phyloP scores from a whole-genome alignment of 345 rosid genomes.

The Eucalyptus lansdowneana region DNA sequence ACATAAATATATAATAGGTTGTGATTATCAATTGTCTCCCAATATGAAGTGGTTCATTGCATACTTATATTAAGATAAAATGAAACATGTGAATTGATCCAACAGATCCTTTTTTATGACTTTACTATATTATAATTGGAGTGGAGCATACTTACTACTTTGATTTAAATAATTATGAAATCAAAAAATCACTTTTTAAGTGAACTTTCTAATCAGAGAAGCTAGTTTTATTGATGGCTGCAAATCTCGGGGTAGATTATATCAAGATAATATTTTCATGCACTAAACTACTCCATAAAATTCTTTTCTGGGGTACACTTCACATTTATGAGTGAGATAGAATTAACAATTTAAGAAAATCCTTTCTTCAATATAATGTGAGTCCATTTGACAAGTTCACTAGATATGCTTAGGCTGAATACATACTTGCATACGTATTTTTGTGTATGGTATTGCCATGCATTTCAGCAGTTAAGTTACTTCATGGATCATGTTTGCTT shows the following conservation, averaged over 20 bases:
- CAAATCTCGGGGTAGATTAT: neutral
- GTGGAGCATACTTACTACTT: neutral
- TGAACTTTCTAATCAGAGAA: neutral
- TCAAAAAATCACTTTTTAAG: neutral
- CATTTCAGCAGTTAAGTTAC: slow-evolving; percentile 8
- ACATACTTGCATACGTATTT: neutral
- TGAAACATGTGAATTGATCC: neutral
- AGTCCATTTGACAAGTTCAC: neutral
- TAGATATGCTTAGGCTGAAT: neutral
- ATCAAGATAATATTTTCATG: neutral
- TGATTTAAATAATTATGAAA: neutral
- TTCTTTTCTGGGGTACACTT: neutral
- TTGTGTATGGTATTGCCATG: neutral
- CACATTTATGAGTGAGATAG: neutral
- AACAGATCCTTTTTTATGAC: neutral
- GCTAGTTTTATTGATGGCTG: neutral
- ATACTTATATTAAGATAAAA: neutral
- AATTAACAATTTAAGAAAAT: neutral
- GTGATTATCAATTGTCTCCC: neutral
- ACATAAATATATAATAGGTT: neutral
- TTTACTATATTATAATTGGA: neutral
- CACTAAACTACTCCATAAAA: neutral
- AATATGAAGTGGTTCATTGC: neutral
- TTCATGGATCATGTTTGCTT: slow-evolving; percentile 10
- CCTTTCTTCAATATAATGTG: neutral